Base-by-base conservation (phyloP, 495 filamentous ascomycete genomes). In the Penicillium parvum region DNA sequence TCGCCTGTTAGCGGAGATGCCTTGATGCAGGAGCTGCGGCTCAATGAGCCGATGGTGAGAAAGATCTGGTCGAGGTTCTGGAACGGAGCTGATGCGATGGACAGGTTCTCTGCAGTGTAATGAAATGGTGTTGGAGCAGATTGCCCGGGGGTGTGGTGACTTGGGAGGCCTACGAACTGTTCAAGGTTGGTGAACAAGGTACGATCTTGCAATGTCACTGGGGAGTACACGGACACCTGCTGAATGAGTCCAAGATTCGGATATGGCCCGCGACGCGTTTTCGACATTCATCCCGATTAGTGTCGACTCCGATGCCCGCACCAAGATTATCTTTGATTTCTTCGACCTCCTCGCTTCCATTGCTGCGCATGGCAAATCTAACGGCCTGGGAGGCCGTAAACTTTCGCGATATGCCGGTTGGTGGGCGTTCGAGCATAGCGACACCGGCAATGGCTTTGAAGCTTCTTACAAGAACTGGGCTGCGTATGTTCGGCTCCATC, bases 61-160 rank as follows among this genome's bases (percentile, higher is more conserved):
- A 21, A 18, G 9, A 7, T 14, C n/a, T n/a, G n/a, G n/a, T n/a
- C 17, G 16, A 29, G 12, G 10, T 0, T 6, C 16, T 16, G 20
- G 15, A 18, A n/a, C 11, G 7, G 21, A n/a, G 36, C 37, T 55
- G 25, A 52, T 33, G 9, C 15, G 16, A 12, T 15, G 21, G 34
- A 25, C 53, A 95, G 90, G 90, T 95, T 40, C 74, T 98, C 32
- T 89, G 87, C 50, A 90, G 90, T 57, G 88, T 96, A 21, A 69
- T 96, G 50, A 98, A 97, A 74, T 98, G 92, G 92, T 96, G 92
- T 63, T 98, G 92, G 92, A 90, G 88, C 64, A 78, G 92, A 74
- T 71, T 98, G 26, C 80, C 84, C 26, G 90, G 91, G 36, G 92
- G 92, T 53, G 82, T 98, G 9, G 90, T 98, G 34, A 88, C 88